Base-by-base conservation (phyloP, 345 rosid genomes). In the Corchorus capsularis region DNA sequence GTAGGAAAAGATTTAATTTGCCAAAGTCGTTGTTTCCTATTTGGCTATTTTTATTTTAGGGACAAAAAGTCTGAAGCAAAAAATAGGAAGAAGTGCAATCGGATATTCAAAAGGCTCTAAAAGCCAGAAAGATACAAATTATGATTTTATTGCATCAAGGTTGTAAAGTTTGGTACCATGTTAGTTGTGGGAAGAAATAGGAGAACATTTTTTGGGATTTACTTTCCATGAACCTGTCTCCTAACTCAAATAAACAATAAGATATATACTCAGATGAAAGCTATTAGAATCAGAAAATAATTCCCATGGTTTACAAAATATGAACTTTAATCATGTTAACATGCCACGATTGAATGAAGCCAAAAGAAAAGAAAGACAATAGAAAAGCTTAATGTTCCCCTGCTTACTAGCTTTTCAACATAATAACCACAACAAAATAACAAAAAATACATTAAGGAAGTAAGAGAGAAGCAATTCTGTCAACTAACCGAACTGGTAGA, bases 401-500 rank as follows among this genome's bases (percentile, higher is more conserved):
- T 67, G 46, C 13, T n/a, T 53, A 7, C 53, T 54, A 41, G 17
- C 39, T 49, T 17, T 54, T 50, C 27, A 15, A 46, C 4, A 34
- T 47, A 22, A 54, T 74, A 65, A 41, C 62, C 49, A n/a, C 15
- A 19, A 46, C 46, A 71, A 16, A 76, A 8, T 15, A 16, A 39
- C 20, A 66, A 77, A 37, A 75, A 32, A 55, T 35, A 54, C 14
- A 13, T 1, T 22, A 59, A 54, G 53, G 41, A 39, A 56, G 52
- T 12, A 37, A n/a, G 65, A 17, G 64, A 54, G 6, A 35, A 15
- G 19, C 41, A 73, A 10, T 73, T 19, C 14, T 43, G 63, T 41
- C 16, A 52, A 78, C 77, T 83, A 82, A 95, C 99, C 98, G n/a
- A 45, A n/a, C 8, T 45, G 5, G 49, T 8, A 1, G 10, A 45